phyloP scores from a whole-genome alignment of 1,139 yeast species.

The Hansenula anomala region DNA sequence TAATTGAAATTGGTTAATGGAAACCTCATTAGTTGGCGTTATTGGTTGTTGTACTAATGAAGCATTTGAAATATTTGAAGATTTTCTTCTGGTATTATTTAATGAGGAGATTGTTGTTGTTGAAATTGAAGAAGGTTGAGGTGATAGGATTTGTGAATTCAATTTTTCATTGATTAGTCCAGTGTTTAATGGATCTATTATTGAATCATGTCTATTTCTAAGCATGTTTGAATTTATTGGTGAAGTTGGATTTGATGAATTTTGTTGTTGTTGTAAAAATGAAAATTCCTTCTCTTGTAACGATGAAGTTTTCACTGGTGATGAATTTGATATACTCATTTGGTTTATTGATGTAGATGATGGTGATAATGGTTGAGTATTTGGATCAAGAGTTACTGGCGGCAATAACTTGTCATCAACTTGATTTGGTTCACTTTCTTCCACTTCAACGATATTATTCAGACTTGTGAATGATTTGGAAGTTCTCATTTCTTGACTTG shows the following conservation, averaged over 20 bases:
- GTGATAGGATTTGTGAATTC: background rate
- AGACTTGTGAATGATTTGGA: background rate
- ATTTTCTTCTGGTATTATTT: background rate
- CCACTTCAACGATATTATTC: background rate
- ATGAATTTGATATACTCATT: background rate
- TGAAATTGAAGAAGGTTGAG: background rate
- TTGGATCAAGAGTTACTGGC: background rate
- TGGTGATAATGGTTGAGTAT: background rate
- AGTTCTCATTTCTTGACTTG: background rate
- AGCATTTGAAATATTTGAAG: background rate
- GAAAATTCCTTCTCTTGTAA: slow-evolving; percentile 1
- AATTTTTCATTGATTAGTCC: background rate
- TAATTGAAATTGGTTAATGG: background rate
- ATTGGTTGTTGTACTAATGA: slow-evolving; percentile 6
- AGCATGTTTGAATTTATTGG: too few relatives aligned
- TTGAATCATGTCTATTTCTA: slow-evolving; percentile 8
- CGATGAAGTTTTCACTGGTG: background rate
- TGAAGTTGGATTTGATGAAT: slow-evolving; percentile 3
- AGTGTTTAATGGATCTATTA: slow-evolving; percentile 11
- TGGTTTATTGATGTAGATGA: background rate
- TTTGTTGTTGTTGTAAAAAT: slow-evolving; percentile 1
- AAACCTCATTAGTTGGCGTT: slow-evolving; percentile 2
- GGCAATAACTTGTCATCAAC: background rate
- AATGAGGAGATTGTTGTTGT: background rate
- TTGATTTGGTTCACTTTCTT: background rate